Conservation (phyloP, 257 asterid genomes). For the Solanum tarijense region DNA sequence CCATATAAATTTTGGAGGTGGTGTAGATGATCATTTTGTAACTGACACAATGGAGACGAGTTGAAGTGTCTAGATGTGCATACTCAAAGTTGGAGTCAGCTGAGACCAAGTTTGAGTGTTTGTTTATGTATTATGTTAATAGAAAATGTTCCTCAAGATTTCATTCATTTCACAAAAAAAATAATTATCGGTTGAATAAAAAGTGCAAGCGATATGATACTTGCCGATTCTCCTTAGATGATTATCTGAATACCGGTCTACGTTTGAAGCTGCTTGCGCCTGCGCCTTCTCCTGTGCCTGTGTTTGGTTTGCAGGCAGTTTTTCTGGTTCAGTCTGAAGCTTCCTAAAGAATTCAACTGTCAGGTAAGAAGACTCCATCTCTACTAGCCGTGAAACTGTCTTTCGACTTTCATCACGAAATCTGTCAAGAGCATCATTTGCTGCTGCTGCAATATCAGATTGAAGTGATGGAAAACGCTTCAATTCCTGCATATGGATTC, state of each 20-base stretch:
- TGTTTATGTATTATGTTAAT: neutral
- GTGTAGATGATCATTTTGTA: neutral
- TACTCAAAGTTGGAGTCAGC: neutral
- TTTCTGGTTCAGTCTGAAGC: slow-evolving; percentile 82
- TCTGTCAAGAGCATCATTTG: slow-evolving; percentile 87
- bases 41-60: neutral
- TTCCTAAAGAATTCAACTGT: slow-evolving; percentile 92
- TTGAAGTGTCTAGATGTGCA: neutral
- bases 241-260: slow-evolving; percentile 70
- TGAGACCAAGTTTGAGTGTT: neutral
- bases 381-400: slow-evolving; percentile 79
- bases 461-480: slow-evolving; percentile 90
- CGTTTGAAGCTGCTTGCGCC: slow-evolving; percentile 19
- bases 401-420: slow-evolving; percentile 94
- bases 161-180: neutral
- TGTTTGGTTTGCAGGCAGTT: slow-evolving; percentile 8
- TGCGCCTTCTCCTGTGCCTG: neutral
- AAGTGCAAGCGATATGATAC: neutral
- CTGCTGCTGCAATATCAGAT: slow-evolving; percentile 84
- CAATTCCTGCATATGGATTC: slow-evolving; percentile 49
- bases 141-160: neutral
- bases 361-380: slow-evolving; percentile 93
- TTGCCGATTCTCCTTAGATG: slow-evolving; percentile 75
- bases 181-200: neutral
- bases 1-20: neutral